Evolutionary conservation across 2,329 filamentous ascomycete species (phyloP).

Genomic region (Penicillium sp.): DNA sequence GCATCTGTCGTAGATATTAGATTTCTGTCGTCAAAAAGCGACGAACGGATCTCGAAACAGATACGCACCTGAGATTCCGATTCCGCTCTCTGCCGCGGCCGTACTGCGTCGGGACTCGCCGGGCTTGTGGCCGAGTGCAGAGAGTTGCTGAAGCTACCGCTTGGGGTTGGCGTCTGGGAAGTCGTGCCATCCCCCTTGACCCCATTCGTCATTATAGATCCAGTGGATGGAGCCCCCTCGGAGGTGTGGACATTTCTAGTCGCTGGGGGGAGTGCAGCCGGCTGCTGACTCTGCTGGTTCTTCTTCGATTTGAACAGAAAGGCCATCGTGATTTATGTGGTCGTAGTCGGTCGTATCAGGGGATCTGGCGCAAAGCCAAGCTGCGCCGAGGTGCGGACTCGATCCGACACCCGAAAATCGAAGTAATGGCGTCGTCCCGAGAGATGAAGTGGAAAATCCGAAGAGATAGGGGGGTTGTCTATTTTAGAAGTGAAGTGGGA

Average conservation of each 20-base stretch:
- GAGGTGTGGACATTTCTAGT: constrained; percentile 57
- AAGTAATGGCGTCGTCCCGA: constrained; percentile 1
- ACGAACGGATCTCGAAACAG: background rate
- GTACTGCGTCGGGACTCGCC: constrained; percentile 64
- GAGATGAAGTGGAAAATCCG: background rate
- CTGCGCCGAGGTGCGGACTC: constrained; percentile 14
- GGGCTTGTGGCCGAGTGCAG: constrained; percentile 66
- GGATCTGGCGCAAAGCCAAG: constrained; percentile 16
- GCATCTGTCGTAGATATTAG: constrained; percentile 20
- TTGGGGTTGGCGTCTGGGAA: constrained; percentile 65
- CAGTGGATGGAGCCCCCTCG: constrained; percentile 46
- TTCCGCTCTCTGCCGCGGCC: constrained; percentile 54
- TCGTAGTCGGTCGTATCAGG: constrained; percentile 36
- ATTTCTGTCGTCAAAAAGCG: background rate
- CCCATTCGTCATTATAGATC: constrained; percentile 50
- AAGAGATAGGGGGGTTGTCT: constrained; percentile 15
- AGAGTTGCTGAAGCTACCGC: constrained; percentile 65
- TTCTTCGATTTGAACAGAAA: constrained; percentile 84
- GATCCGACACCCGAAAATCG: constrained; percentile 8
- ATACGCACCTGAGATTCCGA: constrained; percentile 54
- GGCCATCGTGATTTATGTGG: constrained; percentile 57
- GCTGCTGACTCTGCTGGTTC: constrained; percentile 56
- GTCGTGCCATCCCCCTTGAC: constrained; percentile 34
- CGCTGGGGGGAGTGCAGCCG: constrained; percentile 48
- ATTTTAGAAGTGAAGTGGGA: constrained; percentile 25